Base-by-base conservation (phyloP, 1,284 basidiomycete species). In the Ustilago lituana region DNA sequence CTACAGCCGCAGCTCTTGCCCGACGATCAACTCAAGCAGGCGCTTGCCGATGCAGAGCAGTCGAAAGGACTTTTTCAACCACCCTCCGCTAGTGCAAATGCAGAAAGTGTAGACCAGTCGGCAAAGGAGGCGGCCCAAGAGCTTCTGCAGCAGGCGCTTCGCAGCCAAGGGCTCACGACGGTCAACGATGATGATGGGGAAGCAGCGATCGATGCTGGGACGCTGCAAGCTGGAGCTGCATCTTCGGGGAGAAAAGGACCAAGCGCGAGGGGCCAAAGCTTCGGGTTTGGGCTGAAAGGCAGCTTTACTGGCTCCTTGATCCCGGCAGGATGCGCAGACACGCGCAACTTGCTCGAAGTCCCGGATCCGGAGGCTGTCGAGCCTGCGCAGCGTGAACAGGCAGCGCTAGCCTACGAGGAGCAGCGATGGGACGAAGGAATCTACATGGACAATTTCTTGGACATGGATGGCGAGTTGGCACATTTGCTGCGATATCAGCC, bases 401-500 rank as follows among this genome's bases (percentile, higher is more conserved):
- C 15, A 12, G 68, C 68, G 5, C 17, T 36, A 23, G 39, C 46
- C 11, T 62, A 36, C 46, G 68, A 71, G 17, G 58, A 66, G 31
- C 10, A 55, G 29, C 46, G 32, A 2, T 71, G 68, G 68, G 62
- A 71, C 35, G 68, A 71, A 40, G 68, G 68, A 24, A 38, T 61
- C 20, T 71, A 71, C 52, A 65, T 71, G 62, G 62, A 66, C 17
- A 62, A 71, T 44, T 66, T 55, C 15, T 35, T 71, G 17, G 62
- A 71, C 20, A 29, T 62, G 11, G 68, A 71, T 23, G 63, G 52
- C 26, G 62, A 66, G 32, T 12, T 71, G 19, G 47, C 37, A 14
- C 47, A 57, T 19, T 14, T 54, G 15, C 19, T 71, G 4, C 33
- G 31, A 0, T 71, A 35, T 17, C 32, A 50, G 20, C 61, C 58